phyloP scores from a whole-genome alignment of 2,329 filamentous ascomycete species.

The Lachnellula cervina region DNA sequence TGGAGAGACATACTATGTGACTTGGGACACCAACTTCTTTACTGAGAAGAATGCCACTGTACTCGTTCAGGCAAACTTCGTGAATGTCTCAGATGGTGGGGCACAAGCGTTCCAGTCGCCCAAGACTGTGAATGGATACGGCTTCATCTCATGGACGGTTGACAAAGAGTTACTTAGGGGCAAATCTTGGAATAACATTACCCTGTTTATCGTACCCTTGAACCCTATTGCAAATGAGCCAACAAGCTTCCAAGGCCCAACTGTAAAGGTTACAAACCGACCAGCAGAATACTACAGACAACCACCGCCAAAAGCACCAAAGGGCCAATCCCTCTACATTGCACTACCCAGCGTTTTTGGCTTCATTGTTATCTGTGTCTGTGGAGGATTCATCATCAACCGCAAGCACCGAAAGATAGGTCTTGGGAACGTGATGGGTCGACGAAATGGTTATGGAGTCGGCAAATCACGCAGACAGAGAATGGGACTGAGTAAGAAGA shows the following conservation, averaged over 20 bases:
- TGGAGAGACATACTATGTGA: conserved; percentile 29
- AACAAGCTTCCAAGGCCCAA: conserved; percentile 19
- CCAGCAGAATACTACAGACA: conserved; percentile 20
- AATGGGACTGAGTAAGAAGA: conserved; percentile 22
- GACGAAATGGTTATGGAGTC: conserved; percentile 26
- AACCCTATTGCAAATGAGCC: conserved; percentile 14
- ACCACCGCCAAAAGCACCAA: conserved; percentile 15
- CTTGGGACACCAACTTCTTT: conserved; percentile 28
- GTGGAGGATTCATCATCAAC: conserved; percentile 23
- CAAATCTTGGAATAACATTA: conserved; percentile 24
- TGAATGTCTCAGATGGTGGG: conserved; percentile 24
- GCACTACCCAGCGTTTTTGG: conserved; percentile 27
- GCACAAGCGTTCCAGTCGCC: conserved; percentile 27
- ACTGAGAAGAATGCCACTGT: conserved; percentile 22
- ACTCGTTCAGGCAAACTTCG: conserved; percentile 27
- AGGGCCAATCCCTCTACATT: conserved; percentile 26
- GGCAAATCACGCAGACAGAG: conserved; percentile 26
- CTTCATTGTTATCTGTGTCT: conserved; percentile 23
- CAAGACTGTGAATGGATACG: conserved; percentile 14
- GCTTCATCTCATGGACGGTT: conserved; percentile 25
- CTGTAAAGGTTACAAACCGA: conserved; percentile 21
- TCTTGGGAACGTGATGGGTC: conserved; percentile 29
- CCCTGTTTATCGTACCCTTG: conserved; percentile 21
- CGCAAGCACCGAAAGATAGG: conserved; percentile 26
- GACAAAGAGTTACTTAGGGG: conserved; percentile 23